These are phyloP conservation scores for Inga oerstediana DNA, from an alignment of 306 rosid species.

Conservation along the genomic window DNA sequence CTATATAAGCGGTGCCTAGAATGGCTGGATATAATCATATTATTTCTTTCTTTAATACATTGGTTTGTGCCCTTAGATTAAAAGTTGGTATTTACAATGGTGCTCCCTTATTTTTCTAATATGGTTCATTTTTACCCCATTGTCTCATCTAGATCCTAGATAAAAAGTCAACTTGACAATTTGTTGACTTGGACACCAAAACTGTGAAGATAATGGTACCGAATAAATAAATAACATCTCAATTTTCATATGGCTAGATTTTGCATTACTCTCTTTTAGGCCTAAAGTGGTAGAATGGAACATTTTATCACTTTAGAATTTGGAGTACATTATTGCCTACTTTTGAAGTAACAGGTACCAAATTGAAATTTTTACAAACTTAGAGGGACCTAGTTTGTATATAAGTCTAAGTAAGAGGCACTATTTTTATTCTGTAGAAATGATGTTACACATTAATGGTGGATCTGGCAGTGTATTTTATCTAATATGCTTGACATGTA, in stretches of 20 bases:
- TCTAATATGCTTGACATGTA: background rate
- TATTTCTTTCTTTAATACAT: background rate
- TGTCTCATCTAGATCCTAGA: background rate
- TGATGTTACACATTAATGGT: background rate
- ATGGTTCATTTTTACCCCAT: background rate
- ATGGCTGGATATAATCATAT: background rate
- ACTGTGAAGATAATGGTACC: background rate
- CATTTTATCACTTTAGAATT: background rate
- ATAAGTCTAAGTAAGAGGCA: background rate
- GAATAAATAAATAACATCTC: background rate
- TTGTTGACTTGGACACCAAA: background rate
- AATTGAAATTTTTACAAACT: background rate
- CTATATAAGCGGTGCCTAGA: background rate
- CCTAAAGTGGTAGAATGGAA: background rate
- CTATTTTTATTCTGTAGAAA: conserved; percentile 19
- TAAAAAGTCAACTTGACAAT: background rate
- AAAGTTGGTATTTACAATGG: background rate
- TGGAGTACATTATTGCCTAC: background rate
- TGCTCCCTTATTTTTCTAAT: background rate
- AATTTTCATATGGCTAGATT: background rate
- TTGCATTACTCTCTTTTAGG: background rate
- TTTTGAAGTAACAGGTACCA: background rate
- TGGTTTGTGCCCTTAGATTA: background rate
- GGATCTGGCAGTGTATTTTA: background rate
- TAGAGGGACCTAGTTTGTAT: background rate